Percentiles rank a stretch among this genome's conserved stretches.
phyloP scores from a whole-genome alignment of 169 alveolate species.

The Neospora caninum region DNA sequence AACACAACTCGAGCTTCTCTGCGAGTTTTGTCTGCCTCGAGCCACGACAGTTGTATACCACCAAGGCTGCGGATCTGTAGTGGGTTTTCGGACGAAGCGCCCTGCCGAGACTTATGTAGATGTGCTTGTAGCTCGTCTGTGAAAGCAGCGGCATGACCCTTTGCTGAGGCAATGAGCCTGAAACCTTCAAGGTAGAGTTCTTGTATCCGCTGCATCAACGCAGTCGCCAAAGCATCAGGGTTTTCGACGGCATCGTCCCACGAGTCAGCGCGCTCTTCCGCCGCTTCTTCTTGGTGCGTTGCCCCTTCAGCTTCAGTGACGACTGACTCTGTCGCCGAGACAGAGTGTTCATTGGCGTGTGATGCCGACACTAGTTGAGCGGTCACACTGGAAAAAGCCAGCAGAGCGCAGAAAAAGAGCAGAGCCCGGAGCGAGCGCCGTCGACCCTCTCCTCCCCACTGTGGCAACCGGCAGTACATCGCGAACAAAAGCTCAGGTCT shows the following conservation, averaged over 20 bases:
- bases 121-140: not conserved
- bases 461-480: no score
- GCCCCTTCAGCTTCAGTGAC: not conserved
- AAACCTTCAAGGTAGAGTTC: not conserved
- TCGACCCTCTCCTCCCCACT: no score
- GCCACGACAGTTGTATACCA: not conserved
- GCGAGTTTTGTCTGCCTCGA: slow-evolving; percentile 1
- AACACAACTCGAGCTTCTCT: not conserved
- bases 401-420: not conserved
- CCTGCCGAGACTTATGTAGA: not conserved
- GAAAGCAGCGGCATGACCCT: not conserved
- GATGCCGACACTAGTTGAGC: not conserved
- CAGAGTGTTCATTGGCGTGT: not conserved
- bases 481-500: no score
- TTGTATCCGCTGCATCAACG: slow-evolving; percentile 10
- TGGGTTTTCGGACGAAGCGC: not conserved
- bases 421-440: not conserved
- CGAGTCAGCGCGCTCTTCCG: not conserved
- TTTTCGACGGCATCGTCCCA: not conserved
- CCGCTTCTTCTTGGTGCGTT: not conserved
- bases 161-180: not conserved
- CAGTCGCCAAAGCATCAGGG: not conserved
- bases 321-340: not conserved
- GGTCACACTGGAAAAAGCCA: not conserved
- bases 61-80: not conserved